These are phyloP conservation scores for Leccinellum rugosiceps DNA, from an alignment of 768 basidiomycete species.

Conservation along the genomic window DNA sequence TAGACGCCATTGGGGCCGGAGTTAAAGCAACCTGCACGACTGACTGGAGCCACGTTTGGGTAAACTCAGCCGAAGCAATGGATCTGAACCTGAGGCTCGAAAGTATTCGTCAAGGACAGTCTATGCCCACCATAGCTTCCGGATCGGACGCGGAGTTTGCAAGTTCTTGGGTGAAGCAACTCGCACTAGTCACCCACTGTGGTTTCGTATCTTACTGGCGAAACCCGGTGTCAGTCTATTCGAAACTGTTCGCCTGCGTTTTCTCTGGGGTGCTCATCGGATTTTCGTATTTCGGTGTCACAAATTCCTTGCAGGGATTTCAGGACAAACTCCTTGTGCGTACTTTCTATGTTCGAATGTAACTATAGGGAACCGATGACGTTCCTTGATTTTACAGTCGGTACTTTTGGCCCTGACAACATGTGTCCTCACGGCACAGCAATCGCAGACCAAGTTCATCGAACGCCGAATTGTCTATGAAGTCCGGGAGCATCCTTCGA, in stretches of 20 bases:
- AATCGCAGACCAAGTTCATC: too few species aligned
- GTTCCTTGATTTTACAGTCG: conserved; percentile 28
- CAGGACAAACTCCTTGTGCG: conserved; percentile 44
- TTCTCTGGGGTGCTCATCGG: conserved; percentile 37
- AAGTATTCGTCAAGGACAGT: conserved; percentile 38
- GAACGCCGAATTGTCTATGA: too few species aligned
- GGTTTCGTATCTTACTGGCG: conserved; percentile 28
- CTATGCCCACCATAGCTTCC: conserved; percentile 18
- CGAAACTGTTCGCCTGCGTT: conserved; percentile 39
- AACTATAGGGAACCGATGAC: background rate
- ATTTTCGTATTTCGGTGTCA: conserved; percentile 39
- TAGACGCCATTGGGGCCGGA: too few species aligned
- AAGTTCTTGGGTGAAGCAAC: conserved; percentile 39
- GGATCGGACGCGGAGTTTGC: conserved; percentile 32
- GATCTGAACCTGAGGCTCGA: conserved; percentile 41
- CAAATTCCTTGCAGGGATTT: conserved; percentile 37
- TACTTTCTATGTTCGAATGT: background rate
- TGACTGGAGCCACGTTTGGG: too few species aligned
- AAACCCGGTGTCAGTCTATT: conserved; percentile 38
- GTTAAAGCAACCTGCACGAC: too few species aligned
- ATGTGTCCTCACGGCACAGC: too few species aligned
- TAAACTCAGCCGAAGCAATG: too few species aligned
- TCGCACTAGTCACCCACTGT: conserved; percentile 27
- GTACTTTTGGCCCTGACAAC: conserved; percentile 49
- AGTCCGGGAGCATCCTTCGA: too few species aligned